These are phyloP conservation scores for Heimioporus sp. DNA, from an alignment of 768 basidiomycete genomes.

Conservation along the genomic window DNA sequence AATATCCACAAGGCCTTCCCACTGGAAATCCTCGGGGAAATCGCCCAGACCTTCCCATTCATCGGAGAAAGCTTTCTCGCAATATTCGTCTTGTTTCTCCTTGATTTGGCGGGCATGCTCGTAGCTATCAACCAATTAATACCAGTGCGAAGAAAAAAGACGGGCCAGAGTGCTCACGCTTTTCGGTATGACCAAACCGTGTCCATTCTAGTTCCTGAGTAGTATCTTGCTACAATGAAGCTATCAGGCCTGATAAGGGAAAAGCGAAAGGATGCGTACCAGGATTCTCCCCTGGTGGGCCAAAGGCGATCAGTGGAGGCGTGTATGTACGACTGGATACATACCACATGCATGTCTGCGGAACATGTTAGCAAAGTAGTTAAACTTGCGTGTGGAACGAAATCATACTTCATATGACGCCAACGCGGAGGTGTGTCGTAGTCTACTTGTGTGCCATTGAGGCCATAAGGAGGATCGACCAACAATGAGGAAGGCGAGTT, in stretches of 20 bases:
- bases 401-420: conserved; percentile 71
- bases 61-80: conserved; percentile 45
- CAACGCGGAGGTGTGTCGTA: conserved; percentile 43
- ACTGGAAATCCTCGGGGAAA: conserved; percentile 69
- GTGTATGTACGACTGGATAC: conserved; percentile 26
- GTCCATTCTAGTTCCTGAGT: conserved; percentile 57
- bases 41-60: conserved; percentile 45
- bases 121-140: conserved; percentile 37
- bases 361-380: conserved; percentile 2
- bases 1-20: conserved; percentile 70
- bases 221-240: conserved; percentile 19
- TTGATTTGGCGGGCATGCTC: conserved; percentile 64
- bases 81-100: conserved; percentile 66
- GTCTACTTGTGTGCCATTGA: conserved; percentile 38
- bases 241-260: not conserved
- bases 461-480: conserved; percentile 67
- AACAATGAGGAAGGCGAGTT: conserved; percentile 66
- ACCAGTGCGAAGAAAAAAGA: not conserved
- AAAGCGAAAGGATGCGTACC: conserved; percentile 18
- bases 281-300: conserved; percentile 54
- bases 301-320: not conserved
- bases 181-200: conserved; percentile 65
- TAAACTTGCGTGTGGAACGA: not conserved
- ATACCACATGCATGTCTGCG: conserved; percentile 57
- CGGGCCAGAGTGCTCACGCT: conserved; percentile 31